Conservation (phyloP, 257 asterid genomes). For the Dorcoceras hygrometricum region DNA sequence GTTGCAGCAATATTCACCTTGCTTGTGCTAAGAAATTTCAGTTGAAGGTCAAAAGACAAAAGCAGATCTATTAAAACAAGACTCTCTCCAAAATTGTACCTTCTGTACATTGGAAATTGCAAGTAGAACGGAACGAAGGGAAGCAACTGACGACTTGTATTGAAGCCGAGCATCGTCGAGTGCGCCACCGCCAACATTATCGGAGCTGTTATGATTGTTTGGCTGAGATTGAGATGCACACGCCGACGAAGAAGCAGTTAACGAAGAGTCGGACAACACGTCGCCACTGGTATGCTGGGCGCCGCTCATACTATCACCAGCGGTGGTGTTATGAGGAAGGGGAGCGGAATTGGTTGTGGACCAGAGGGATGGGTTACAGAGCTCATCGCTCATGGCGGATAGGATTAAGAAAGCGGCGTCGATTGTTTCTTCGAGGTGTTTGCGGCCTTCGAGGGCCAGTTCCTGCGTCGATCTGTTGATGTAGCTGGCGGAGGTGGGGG, state of each 20-base stretch:
- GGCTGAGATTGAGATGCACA: conserved; percentile 44
- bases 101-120: conserved; percentile 61
- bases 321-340: conserved; percentile 12
- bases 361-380: conserved; percentile 82
- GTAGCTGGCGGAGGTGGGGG: conserved; percentile 35
- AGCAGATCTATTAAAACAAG: no score
- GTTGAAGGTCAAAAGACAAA: background rate
- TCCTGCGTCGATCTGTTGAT: conserved; percentile 41
- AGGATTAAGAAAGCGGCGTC: conserved; percentile 71
- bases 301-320: conserved; percentile 27
- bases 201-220: conserved; percentile 40
- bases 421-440: conserved; percentile 65
- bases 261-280: conserved; percentile 51
- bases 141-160: conserved; percentile 66
- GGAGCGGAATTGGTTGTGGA: conserved; percentile 40
- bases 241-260: conserved; percentile 44
- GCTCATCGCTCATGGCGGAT: conserved; percentile 84
- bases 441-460: conserved; percentile 61
- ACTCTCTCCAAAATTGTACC: conserved; percentile 35
- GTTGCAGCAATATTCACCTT: no score
- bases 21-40: background rate
- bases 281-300: conserved; percentile 57
- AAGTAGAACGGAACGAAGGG: conserved; percentile 61
- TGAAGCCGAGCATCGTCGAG: conserved; percentile 81
- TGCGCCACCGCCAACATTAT: conserved; percentile 70